Conservation (phyloP, 805 yeast genomes). For the Sugiyamaella marilandica region DNA sequence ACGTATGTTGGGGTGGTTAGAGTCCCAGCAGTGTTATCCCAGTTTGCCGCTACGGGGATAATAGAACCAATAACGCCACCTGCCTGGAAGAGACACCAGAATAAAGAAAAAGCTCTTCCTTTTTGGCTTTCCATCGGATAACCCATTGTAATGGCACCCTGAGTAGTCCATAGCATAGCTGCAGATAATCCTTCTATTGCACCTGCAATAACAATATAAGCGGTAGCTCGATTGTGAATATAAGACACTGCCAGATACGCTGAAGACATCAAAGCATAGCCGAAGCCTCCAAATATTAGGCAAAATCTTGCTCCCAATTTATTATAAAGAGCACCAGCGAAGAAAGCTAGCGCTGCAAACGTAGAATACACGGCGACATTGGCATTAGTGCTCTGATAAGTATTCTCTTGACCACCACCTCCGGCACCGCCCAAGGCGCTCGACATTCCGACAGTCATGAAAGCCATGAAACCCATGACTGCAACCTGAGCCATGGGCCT, state of each 20-base stretch:
- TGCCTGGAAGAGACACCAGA: constrained; percentile 55
- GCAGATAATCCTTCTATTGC: constrained; percentile 54
- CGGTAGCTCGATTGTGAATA: constrained; percentile 44
- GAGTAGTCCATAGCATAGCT: constrained; percentile 53
- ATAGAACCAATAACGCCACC: constrained; percentile 57
- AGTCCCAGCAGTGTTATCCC: constrained; percentile 32
- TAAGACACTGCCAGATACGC: constrained; percentile 42
- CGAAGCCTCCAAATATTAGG: constrained; percentile 42
- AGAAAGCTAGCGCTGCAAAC: constrained; percentile 52
- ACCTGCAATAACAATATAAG: constrained; percentile 46
- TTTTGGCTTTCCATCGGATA: constrained; percentile 49
- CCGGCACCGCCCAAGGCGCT: constrained; percentile 6
- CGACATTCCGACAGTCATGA: constrained; percentile 44
- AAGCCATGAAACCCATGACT: constrained; percentile 34
- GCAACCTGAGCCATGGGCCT: constrained; percentile 2
- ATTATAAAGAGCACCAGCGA: constrained; percentile 53
- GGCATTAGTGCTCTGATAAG: constrained; percentile 4
- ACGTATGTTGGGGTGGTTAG: constrained; percentile 45
- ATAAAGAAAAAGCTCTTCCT: constrained; percentile 48
- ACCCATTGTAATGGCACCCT: constrained; percentile 48
- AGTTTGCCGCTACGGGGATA: constrained; percentile 51
- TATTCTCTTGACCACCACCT: constrained; percentile 2
- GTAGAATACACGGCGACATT: constrained; percentile 50
- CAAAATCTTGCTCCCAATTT: constrained; percentile 41
- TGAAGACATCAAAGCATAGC: constrained; percentile 42